phyloP scores from a whole-genome alignment of 495 filamentous ascomycete genomes.

The Aspergillus taichungensis region DNA sequence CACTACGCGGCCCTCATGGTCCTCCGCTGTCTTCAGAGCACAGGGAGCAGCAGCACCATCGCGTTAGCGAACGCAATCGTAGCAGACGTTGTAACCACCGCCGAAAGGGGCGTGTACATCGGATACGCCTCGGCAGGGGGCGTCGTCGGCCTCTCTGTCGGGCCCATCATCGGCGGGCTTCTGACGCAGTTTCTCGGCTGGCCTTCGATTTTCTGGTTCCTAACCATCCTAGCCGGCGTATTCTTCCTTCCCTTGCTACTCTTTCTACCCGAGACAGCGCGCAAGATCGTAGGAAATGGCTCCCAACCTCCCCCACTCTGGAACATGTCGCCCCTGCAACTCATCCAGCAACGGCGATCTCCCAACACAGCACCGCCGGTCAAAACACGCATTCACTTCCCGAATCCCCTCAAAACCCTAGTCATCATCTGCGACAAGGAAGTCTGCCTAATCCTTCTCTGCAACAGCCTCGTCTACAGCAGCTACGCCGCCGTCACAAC shows the following conservation, averaged over 20 bases:
- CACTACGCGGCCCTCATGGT: conserved; percentile 41
- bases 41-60: conserved; percentile 39
- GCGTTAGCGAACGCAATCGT: conserved; percentile 35
- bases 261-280: conserved; percentile 37
- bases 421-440: conserved; percentile 44
- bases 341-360: too few species aligned
- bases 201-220: conserved; percentile 68
- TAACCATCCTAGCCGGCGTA: conserved; percentile 49
- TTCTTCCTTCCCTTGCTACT: conserved; percentile 24
- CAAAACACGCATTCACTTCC: conserved; percentile 1
- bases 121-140: conserved; percentile 26
- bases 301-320: neutral
- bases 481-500: conserved; percentile 13
- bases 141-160: conserved; percentile 42
- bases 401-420: conserved; percentile 12
- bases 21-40: conserved; percentile 40
- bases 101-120: conserved; percentile 40
- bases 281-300: conserved; percentile 41
- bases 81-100: conserved; percentile 30
- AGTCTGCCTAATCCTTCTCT: conserved; percentile 38
- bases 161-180: conserved; percentile 58
- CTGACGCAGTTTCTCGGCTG: conserved; percentile 59
- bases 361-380: too few species aligned
- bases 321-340: neutral
- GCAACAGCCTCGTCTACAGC: conserved; percentile 16